These are phyloP conservation scores for Cytospora schulzeri DNA, from an alignment of 2,329 filamentous ascomycete species.

Conservation along the genomic window DNA sequence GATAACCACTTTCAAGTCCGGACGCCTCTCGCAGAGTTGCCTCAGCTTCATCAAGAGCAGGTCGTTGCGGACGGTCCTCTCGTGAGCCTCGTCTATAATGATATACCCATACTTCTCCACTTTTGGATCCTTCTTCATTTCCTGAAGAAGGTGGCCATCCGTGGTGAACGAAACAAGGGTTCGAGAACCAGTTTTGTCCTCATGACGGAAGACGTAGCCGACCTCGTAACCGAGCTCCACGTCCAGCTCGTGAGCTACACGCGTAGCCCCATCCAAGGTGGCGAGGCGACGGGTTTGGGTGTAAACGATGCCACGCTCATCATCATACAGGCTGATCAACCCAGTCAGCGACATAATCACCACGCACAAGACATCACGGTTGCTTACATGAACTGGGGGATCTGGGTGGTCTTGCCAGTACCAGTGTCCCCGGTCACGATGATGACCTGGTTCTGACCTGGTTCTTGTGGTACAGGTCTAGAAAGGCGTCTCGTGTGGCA, in stretches of 20 bases:
- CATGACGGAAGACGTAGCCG: conserved; percentile 98
- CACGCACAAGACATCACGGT: no score
- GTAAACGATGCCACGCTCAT: conserved; percentile 67
- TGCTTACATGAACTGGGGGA: conserved; percentile 68
- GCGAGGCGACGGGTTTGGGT: conserved; percentile 97
- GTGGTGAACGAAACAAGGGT: conserved; percentile 99
- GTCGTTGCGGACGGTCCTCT: conserved; percentile 93
- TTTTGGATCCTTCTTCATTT: conserved; percentile 93
- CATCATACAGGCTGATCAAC: no score
- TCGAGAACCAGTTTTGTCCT: conserved; percentile 84
- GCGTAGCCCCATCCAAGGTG: conserved; percentile 96
- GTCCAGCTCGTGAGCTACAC: conserved; percentile 95
- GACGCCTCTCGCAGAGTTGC: conserved; percentile 76
- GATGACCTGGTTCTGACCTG: conserved; percentile 93
- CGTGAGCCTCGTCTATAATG: conserved; percentile 97
- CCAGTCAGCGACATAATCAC: no score
- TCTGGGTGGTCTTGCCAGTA: conserved; percentile 98
- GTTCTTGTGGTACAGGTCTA: conserved; percentile 81
- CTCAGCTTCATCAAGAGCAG: conserved; percentile 96
- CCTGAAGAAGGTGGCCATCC: conserved; percentile 93
- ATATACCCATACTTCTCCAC: conserved; percentile 93
- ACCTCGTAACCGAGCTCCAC: conserved; percentile 91
- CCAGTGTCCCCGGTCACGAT: conserved; percentile 99
- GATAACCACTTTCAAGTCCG: conserved; percentile 96
- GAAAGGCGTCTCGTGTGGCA: conserved; percentile 87